Percentiles rank a stretch among this genome's conserved stretches.
Conservation (phyloP, 352 stramenopile genomes). For the Poterioochromonas sp. region DNA sequence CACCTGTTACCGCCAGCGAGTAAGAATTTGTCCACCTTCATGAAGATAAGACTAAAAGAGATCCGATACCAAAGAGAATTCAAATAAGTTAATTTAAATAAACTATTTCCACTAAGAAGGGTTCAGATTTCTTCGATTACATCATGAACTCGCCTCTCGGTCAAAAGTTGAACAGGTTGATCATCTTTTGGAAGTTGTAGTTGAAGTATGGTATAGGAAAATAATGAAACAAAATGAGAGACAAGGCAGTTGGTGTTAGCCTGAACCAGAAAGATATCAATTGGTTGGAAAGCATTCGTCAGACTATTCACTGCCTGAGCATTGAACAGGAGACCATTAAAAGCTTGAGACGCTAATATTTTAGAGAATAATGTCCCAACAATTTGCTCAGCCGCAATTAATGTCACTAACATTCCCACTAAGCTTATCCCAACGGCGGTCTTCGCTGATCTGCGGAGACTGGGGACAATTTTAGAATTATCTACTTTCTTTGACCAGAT, state of each 20-base stretch:
- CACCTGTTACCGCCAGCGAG: no score
- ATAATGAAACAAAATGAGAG: conserved; percentile 40
- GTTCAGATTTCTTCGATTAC: no score
- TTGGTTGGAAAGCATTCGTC: not conserved
- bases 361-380: conserved; percentile 44
- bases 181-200: not conserved
- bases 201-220: not conserved
- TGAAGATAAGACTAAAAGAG: no score
- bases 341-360: conserved; percentile 39
- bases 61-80: no score
- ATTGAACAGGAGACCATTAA: not conserved
- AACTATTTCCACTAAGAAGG: no score
- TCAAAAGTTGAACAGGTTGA: no score
- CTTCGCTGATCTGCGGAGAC: not conserved
- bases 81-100: no score
- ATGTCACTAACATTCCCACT: not conserved
- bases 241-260: conserved; percentile 44
- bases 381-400: conserved; percentile 44
- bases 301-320: not conserved
- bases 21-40: no score
- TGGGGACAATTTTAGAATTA: not conserved
- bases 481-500: not conserved
- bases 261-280: conserved; percentile 31
- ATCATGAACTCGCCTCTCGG: no score
- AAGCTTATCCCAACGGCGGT: not conserved